Conservation (phyloP, 2,329 filamentous ascomycete genomes). For the Neonectria coccinea region DNA sequence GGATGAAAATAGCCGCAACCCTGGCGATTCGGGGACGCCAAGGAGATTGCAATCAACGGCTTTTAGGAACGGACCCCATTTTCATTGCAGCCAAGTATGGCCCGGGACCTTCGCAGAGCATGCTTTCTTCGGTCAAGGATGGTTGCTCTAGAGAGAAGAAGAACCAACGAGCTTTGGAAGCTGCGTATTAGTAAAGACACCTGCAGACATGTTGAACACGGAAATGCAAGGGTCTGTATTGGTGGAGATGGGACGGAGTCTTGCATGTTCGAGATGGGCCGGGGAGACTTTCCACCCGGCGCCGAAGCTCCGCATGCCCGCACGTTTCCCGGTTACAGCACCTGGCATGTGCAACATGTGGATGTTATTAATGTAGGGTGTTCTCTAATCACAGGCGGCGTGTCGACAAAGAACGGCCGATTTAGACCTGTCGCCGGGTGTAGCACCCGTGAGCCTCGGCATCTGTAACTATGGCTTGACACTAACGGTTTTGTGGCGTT, state of each 20-base stretch:
- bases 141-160: not conserved
- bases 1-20: constrained; percentile 23
- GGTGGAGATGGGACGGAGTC: constrained; percentile 11
- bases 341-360: not conserved
- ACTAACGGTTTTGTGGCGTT: constrained; percentile 13
- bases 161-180: not conserved
- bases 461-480: constrained; percentile 28
- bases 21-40: constrained; percentile 16
- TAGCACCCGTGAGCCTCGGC: constrained; percentile 1
- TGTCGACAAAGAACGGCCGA: not conserved
- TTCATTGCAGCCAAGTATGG: constrained; percentile 2
- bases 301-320: constrained; percentile 6
- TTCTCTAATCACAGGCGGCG: not conserved
- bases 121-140: constrained; percentile 33
- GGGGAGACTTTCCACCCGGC: constrained; percentile 6
- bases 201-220: constrained; percentile 1
- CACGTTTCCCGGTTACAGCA: constrained; percentile 2
- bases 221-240: constrained; percentile 3
- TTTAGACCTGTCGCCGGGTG: not conserved
- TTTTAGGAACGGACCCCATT: not conserved
- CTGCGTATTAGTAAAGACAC: not conserved
- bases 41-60: constrained; percentile 13
- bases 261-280: constrained; percentile 1
- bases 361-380: not conserved
- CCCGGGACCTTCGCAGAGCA: constrained; percentile 31